Conservation (phyloP, 2,329 filamentous ascomycete species). For the Stagonosporopsis vannaccii region DNA sequence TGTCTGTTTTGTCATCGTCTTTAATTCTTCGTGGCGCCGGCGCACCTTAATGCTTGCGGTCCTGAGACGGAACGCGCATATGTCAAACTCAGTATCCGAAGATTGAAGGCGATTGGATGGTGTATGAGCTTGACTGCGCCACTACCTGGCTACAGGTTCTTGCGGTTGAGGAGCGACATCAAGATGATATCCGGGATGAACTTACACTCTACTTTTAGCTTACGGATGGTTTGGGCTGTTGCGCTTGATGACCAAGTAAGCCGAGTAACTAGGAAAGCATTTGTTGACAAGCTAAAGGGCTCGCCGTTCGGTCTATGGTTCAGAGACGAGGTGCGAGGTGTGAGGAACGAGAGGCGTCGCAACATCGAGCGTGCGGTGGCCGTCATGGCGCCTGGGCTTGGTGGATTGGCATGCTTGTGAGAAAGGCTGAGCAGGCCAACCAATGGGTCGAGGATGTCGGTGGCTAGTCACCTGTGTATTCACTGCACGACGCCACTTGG, state of each 20-base stretch:
- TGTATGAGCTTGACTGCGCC: neutral
- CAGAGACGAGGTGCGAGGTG: neutral
- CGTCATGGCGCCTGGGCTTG: neutral
- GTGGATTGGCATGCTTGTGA: neutral
- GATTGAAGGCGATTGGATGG: neutral
- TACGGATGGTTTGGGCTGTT: no score
- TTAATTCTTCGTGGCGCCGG: neutral
- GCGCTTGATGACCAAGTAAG: neutral
- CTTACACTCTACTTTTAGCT: slow-evolving; percentile 9
- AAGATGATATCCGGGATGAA: neutral
- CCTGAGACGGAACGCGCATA: neutral
- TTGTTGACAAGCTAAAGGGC: neutral
- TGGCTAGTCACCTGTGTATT: neutral
- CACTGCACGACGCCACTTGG: neutral
- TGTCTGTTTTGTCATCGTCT: neutral
- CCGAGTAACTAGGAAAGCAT: neutral
- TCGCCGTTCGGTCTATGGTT: neutral
- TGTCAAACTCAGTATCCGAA: slow-evolving; percentile 4
- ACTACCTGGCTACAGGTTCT: neutral
- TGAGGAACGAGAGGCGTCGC: neutral
- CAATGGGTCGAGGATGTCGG: neutral
- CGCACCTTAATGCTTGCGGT: neutral
- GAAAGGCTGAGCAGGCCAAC: neutral
- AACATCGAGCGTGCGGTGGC: neutral
- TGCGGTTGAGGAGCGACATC: neutral